These are phyloP conservation scores for Phytopythium helicoides DNA, from an alignment of 352 stramenopile genomes.

Conservation along the genomic window DNA sequence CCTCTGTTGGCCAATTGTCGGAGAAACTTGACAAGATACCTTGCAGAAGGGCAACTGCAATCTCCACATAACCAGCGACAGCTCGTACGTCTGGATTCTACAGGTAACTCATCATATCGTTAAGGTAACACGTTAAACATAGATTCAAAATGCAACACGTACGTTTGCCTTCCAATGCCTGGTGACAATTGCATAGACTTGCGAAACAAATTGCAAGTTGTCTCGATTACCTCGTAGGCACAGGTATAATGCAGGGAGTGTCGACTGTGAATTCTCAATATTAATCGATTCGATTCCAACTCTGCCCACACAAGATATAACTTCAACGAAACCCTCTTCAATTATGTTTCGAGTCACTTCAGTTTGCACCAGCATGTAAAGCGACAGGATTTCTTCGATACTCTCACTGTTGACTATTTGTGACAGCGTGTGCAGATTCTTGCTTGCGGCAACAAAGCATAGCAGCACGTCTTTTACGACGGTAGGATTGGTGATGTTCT, in stretches of 20 bases:
- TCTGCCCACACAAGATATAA: conserved; percentile 40
- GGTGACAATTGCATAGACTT: conserved; percentile 58
- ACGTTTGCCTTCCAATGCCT: conserved; percentile 45
- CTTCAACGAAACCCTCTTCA: conserved; percentile 34
- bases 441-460: conserved; percentile 53
- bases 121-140: not conserved
- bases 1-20: no score
- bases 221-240: conserved; percentile 48
- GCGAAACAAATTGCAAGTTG: conserved; percentile 41
- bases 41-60: conserved; percentile 32
- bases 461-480: conserved; percentile 43
- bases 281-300: conserved; percentile 38
- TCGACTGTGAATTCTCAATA: conserved; percentile 44
- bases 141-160: not conserved
- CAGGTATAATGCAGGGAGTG: conserved; percentile 63
- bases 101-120: not conserved
- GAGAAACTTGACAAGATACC: no score
- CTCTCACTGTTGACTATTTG: conserved; percentile 46
- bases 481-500: conserved; percentile 23
- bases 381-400: conserved; percentile 57
- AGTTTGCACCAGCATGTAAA: conserved; percentile 45
- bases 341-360: conserved; percentile 28
- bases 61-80: conserved; percentile 58
- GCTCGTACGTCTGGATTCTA: conserved; percentile 28
- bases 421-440: conserved; percentile 48